Conservation (phyloP, 805 yeast species). For the Wickerhamomyces sydowiorum region DNA sequence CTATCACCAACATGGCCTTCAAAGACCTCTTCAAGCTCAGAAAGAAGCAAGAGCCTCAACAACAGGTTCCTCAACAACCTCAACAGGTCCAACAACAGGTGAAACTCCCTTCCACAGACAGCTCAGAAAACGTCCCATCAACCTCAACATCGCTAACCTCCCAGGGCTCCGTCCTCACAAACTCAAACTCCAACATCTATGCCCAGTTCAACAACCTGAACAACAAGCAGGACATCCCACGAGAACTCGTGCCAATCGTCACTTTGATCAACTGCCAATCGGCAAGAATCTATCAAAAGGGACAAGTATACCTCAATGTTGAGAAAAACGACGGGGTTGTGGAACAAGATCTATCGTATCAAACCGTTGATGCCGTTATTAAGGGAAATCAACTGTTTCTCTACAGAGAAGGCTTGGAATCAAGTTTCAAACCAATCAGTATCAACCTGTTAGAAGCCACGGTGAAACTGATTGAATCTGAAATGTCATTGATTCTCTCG, state of each 20-base stretch:
- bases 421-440: conserved; percentile 38
- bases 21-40: background rate
- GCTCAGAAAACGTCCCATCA: background rate
- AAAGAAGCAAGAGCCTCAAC: background rate
- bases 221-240: conserved; percentile 33
- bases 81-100: too few species aligned
- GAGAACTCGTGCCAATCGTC: conserved; percentile 67
- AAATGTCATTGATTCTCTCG: conserved; percentile 6
- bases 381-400: conserved; percentile 53
- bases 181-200: conserved; percentile 2
- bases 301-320: conserved; percentile 39
- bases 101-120: background rate
- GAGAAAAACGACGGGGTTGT: conserved; percentile 17
- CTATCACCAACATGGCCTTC: background rate
- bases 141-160: conserved; percentile 1
- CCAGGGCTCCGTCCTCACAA: background rate
- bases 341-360: conserved; percentile 24
- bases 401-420: conserved; percentile 30
- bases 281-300: conserved; percentile 45
- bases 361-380: conserved; percentile 18
- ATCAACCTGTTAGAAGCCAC: conserved; percentile 16
- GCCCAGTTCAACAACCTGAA: conserved; percentile 8
- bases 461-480: conserved; percentile 2
- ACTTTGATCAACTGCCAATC: conserved; percentile 68
- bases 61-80: background rate